Evolutionary conservation across 2,329 filamentous ascomycete species (phyloP).

Genomic region (Polytolypa hystricis): DNA sequence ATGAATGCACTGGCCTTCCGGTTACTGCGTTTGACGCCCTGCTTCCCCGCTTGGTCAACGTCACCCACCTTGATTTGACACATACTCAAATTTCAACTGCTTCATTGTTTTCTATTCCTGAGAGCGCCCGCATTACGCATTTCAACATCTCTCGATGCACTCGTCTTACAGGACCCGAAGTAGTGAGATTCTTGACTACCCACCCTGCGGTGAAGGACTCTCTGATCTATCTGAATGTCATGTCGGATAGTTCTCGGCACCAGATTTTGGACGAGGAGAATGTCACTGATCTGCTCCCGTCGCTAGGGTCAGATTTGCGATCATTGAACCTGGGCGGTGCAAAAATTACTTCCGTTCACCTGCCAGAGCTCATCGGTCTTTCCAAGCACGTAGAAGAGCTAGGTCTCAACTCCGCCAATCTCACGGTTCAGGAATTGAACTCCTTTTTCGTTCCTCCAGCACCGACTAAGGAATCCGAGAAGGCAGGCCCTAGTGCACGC

Average conservation of each 20-base stretch:
- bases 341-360: conserved; percentile 54
- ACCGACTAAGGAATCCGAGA: conserved; percentile 12
- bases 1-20: conserved; percentile 65
- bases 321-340: conserved; percentile 69
- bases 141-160: conserved; percentile 69
- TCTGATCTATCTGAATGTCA: conserved; percentile 61
- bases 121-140: conserved; percentile 63
- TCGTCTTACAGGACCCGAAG: conserved; percentile 51
- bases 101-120: conserved; percentile 58
- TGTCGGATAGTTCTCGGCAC: conserved; percentile 60
- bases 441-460: conserved; percentile 39
- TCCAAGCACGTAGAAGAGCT: conserved; percentile 67
- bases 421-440: conserved; percentile 56
- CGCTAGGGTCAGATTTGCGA: conserved; percentile 37
- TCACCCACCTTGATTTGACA: conserved; percentile 71
- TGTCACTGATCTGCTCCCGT: conserved; percentile 52
- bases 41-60: conserved; percentile 55
- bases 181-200: conserved; percentile 59
- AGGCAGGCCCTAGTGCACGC: conserved; percentile 15
- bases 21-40: conserved; percentile 56
- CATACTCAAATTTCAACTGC: conserved; percentile 64
- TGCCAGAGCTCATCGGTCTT: conserved; percentile 52
- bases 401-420: conserved; percentile 54
- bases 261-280: conserved; percentile 58
- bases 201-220: conserved; percentile 57